These are phyloP conservation scores for Lactarius deliciosus DNA, from an alignment of 768 basidiomycete species.

Conservation along the genomic window DNA sequence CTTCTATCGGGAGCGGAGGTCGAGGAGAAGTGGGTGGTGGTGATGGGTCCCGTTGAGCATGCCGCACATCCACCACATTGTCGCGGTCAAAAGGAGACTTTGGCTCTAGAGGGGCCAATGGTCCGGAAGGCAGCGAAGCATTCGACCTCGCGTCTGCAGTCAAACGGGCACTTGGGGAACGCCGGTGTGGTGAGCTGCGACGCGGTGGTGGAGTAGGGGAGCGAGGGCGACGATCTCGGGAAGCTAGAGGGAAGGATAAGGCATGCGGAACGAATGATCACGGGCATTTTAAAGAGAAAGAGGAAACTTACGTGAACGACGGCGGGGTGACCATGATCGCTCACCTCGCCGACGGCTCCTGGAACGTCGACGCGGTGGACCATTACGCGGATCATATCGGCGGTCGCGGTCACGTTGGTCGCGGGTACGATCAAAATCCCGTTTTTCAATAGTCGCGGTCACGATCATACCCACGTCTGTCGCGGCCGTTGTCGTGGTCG, in stretches of 20 bases:
- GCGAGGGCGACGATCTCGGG: conserved; percentile 20
- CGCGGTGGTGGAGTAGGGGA: conserved; percentile 21
- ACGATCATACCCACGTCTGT: conserved; percentile 16
- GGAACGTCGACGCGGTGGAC: conserved; percentile 24
- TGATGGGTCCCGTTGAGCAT: conserved; percentile 13
- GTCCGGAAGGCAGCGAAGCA: neutral
- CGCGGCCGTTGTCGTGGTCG: conserved; percentile 17
- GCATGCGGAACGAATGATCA: neutral
- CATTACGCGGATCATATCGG: conserved; percentile 13
- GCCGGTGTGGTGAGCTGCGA: conserved; percentile 18
- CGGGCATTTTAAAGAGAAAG: neutral
- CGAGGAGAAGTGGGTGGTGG: conserved; percentile 16
- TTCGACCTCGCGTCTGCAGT: conserved; percentile 6
- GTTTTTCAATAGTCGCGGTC: conserved; percentile 23
- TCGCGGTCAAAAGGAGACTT: conserved; percentile 7
- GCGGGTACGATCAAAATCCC: conserved; percentile 21
- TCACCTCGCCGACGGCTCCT: conserved; percentile 24
- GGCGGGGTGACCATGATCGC: conserved; percentile 26
- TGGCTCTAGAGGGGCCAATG: conserved; percentile 11
- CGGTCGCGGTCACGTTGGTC: conserved; percentile 23
- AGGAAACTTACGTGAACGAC: conserved; percentile 23
- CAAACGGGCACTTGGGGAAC: conserved; percentile 20
- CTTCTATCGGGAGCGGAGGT: neutral
- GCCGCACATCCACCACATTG: conserved; percentile 5
- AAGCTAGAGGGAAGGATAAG: conserved; percentile 8